These are phyloP conservation scores for Beta vulgaris DNA, from an alignment of 148 eudicot species.

Conservation along the genomic window DNA sequence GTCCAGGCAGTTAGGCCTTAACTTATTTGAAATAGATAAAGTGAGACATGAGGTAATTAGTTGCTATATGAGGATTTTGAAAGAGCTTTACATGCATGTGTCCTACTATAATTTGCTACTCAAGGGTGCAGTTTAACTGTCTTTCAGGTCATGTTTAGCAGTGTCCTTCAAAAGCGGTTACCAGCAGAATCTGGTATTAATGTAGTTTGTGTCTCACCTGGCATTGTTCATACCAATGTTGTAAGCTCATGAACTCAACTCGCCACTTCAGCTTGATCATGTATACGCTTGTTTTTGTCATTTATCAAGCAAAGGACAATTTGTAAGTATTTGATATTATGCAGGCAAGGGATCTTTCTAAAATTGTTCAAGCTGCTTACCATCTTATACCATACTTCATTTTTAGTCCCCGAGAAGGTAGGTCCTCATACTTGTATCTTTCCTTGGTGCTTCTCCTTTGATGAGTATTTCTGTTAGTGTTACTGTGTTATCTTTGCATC, in stretches of 20 bases:
- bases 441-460: background rate
- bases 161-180: constrained; percentile 72
- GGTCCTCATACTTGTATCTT: constrained; percentile 12
- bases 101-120: background rate
- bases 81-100: background rate
- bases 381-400: constrained; percentile 80
- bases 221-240: constrained; percentile 93
- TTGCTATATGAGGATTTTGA: background rate
- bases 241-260: constrained; percentile 47
- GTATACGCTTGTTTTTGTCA: background rate
- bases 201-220: constrained; percentile 86
- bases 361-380: constrained; percentile 70
- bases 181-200: constrained; percentile 87
- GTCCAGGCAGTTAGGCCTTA: background rate
- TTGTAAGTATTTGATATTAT: constrained; percentile 9
- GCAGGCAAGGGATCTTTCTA: constrained; percentile 98
- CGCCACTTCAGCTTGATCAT: background rate
- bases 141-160: constrained; percentile 91
- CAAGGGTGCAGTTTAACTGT: constrained; percentile 15
- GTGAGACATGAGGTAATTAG: background rate
- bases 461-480: background rate
- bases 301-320: background rate
- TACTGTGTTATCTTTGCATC: background rate
- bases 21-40: background rate
- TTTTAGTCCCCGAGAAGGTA: constrained; percentile 89